A percentile compares a stretch with the other conserved stretches of the same genome.
Conservation (phyloP, 371 early-diverging fungal genomes). For the Zychaea mexicana region DNA sequence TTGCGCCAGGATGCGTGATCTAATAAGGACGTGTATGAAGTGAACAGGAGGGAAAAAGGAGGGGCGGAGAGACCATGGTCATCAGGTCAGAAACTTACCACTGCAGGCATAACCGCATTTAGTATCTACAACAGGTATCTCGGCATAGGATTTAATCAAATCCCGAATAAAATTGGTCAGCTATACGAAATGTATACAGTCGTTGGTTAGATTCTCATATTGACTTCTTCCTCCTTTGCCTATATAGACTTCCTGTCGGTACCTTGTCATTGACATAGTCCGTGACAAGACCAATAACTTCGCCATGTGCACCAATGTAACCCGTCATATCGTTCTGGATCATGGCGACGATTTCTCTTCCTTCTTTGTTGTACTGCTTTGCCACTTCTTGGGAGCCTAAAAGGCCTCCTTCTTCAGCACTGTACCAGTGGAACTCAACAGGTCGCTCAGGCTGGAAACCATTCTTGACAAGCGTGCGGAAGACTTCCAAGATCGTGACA, state of each 20-base stretch:
- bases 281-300: slow-evolving; percentile 81
- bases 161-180: slow-evolving; percentile 67
- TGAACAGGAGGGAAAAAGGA: too few relatives aligned
- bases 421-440: slow-evolving; percentile 96
- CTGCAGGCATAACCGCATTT: slow-evolving; percentile 74
- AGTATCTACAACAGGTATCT: slow-evolving; percentile 55
- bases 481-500: slow-evolving; percentile 85
- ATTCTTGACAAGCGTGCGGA: slow-evolving; percentile 69
- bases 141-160: slow-evolving; percentile 53
- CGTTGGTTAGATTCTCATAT: background rate
- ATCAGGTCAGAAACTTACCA: too few relatives aligned
- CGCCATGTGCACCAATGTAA: slow-evolving; percentile 63
- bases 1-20: slow-evolving; percentile 94
- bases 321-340: slow-evolving; percentile 85
- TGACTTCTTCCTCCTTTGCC: slow-evolving; percentile 14
- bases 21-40: too few relatives aligned
- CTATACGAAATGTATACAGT: slow-evolving; percentile 8
- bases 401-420: slow-evolving; percentile 87
- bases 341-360: slow-evolving; percentile 73
- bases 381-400: slow-evolving; percentile 91
- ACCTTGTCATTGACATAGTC: slow-evolving; percentile 76
- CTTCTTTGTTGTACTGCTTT: slow-evolving; percentile 58
- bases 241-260: background rate
- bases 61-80: too few relatives aligned
- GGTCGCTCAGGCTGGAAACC: slow-evolving; percentile 79